These are phyloP conservation scores for Hippophae gyantsensis DNA, from an alignment of 306 rosid species.

Conservation along the genomic window DNA sequence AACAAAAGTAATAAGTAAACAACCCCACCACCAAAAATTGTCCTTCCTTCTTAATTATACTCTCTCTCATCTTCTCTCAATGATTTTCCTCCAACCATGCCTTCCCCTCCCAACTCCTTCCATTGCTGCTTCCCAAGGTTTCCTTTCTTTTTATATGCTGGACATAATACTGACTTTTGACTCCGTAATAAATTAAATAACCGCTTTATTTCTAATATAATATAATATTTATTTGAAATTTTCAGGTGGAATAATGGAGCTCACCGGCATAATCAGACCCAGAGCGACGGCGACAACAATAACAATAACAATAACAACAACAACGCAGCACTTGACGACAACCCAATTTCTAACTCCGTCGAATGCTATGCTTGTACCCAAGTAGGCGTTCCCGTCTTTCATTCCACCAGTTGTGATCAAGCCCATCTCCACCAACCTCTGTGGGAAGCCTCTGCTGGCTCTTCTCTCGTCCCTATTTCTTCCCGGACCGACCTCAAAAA, in stretches of 20 bases:
- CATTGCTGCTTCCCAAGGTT: constrained; percentile 58
- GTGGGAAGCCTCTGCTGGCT: constrained; percentile 94
- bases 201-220: neutral
- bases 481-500: constrained; percentile 30
- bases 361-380: constrained; percentile 96
- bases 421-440: constrained; percentile 47
- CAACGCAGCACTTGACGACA: constrained; percentile 11
- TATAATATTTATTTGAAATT: neutral
- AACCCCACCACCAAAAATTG: neutral
- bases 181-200: neutral
- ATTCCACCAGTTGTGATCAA: constrained; percentile 81
- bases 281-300: constrained; percentile 11
- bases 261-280: constrained; percentile 6
- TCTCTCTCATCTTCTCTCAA: constrained; percentile 16
- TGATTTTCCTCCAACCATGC: constrained; percentile 61
- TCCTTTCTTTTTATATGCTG: neutral
- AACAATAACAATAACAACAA: neutral
- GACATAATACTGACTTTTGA: neutral
- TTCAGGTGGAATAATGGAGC: constrained; percentile 42
- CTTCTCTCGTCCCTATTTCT: constrained; percentile 63
- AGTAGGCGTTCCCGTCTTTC: constrained; percentile 73
- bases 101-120: constrained; percentile 28
- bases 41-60: neutral
- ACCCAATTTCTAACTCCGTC: constrained; percentile 16
- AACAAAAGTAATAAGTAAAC: neutral